Conservation (phyloP, 208 protist genomes). For the Leishmania tarentolae region DNA sequence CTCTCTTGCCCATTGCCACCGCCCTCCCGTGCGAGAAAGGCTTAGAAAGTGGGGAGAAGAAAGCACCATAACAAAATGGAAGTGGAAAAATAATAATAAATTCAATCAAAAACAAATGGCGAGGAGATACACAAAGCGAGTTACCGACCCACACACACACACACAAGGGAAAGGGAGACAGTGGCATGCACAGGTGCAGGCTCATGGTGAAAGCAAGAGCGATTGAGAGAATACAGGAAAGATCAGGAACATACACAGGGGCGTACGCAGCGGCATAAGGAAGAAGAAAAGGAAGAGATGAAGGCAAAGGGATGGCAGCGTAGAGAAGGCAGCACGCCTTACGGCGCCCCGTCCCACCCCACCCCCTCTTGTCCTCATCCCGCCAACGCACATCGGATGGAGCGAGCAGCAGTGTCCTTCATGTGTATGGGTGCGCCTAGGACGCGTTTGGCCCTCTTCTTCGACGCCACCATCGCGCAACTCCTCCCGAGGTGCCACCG, state of each 20-base stretch:
- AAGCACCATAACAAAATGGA: not conserved
- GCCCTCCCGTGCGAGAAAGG: not conserved
- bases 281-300: not conserved
- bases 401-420: not conserved
- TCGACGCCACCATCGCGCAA: conserved; percentile 2
- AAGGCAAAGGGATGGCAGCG: not conserved
- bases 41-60: not conserved
- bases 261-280: not conserved
- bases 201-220: not conserved
- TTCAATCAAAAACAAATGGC: not conserved
- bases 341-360: not conserved
- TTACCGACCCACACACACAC: not conserved
- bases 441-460: not conserved
- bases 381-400: not conserved
- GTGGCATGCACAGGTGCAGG: not conserved
- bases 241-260: not conserved
- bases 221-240: conserved; percentile 3
- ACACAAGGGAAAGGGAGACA: not conserved
- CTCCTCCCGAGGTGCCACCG: not conserved
- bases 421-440: not conserved
- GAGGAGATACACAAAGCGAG: not conserved
- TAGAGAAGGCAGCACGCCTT: not conserved
- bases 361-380: not conserved
- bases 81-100: no score
- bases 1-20: not conserved